Evolutionary conservation across 306 rosid genomes (phyloP), one percentile per base, ranked within the genome.

Genomic region (Parietaria judaica): DNA sequence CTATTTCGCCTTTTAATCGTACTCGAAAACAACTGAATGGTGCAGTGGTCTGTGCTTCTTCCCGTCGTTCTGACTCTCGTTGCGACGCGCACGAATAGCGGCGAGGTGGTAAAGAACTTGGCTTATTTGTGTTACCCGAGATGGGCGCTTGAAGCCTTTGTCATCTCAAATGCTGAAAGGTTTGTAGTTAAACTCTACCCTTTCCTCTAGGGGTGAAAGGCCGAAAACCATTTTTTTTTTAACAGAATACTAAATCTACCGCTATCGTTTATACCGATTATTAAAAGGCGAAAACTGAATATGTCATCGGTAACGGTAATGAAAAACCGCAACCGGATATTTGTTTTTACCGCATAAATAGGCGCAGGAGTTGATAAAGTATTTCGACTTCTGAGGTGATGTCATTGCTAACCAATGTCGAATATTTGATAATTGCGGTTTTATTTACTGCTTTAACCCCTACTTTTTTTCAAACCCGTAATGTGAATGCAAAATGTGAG

Each of bases 11-110:
- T 58, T 58, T 50, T 36, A 39, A 39, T 36, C 50, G 51, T 54
- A 23, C 72, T 79, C 44, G 79, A 34, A 46, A 15, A 38, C 54
- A 36, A 56, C 14, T 67, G 44, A 73, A 70, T 64, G 67, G 8
- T 80, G 85, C 78, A 92, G 99, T 88, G 88, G 81, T 92, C 99
- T 4, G 99, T 89, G 41, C 89, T 92, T 59, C 83, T 92, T 72
- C 95, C 99, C 7, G 99, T 92, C 63, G 99, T 92, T 61, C 76
- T 79, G 76, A 88, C 99, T 38, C 95, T 92, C 47, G 68, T 92
- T 37, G 82, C 95, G 41, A 86, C 99, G 52, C 86, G 84, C 70
- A 75, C 82, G 6, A 76, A 74, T 50, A 79, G 74, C 36, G 70
- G 81, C 65, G 67, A 70, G 64, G 4, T 78, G 55, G 45, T 92